Evolutionary conservation across 2,329 filamentous ascomycete species (phyloP).

Genomic region (Penicillium brasilianum): DNA sequence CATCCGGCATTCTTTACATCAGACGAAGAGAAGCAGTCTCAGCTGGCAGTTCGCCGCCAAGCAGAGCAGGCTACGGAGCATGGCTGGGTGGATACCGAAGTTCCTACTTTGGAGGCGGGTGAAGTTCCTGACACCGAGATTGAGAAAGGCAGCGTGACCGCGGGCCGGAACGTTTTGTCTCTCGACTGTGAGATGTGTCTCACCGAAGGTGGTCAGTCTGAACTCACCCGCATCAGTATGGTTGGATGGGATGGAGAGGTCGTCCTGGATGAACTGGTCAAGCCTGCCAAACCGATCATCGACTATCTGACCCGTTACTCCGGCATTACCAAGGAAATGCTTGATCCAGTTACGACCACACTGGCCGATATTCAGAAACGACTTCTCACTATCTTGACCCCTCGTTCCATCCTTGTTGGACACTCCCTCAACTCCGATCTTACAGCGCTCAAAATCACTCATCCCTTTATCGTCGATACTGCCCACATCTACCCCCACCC

Average conservation of each 20-base stretch:
- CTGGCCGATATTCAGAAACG: slow-evolving; percentile 80
- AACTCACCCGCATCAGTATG: slow-evolving; percentile 86
- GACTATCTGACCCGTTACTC: slow-evolving; percentile 93
- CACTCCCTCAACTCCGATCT: slow-evolving; percentile 62
- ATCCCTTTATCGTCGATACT: slow-evolving; percentile 94
- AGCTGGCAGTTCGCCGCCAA: slow-evolving; percentile 59
- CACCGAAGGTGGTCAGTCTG: slow-evolving; percentile 77
- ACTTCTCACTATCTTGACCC: slow-evolving; percentile 70
- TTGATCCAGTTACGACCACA: slow-evolving; percentile 81
- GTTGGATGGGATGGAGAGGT: slow-evolving; percentile 83
- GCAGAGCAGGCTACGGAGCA: slow-evolving; percentile 56
- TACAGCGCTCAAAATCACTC: slow-evolving; percentile 80
- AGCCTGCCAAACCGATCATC: slow-evolving; percentile 82
- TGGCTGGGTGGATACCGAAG: slow-evolving; percentile 83
- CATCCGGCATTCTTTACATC: slow-evolving; percentile 76
- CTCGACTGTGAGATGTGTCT: slow-evolving; percentile 98
- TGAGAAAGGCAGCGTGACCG: slow-evolving; percentile 80
- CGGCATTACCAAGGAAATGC: slow-evolving; percentile 86
- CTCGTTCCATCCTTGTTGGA: slow-evolving; percentile 52
- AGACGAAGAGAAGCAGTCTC: slow-evolving; percentile 59
- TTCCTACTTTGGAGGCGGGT: slow-evolving; percentile 70
- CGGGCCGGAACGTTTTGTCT: slow-evolving; percentile 76
- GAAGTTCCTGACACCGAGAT: slow-evolving; percentile 71
- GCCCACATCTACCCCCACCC: slow-evolving; percentile 88
- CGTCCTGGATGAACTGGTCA: slow-evolving; percentile 88